Evolutionary conservation across 2,329 filamentous ascomycete species (phyloP).

Genomic region (Calonectria pteridis): DNA sequence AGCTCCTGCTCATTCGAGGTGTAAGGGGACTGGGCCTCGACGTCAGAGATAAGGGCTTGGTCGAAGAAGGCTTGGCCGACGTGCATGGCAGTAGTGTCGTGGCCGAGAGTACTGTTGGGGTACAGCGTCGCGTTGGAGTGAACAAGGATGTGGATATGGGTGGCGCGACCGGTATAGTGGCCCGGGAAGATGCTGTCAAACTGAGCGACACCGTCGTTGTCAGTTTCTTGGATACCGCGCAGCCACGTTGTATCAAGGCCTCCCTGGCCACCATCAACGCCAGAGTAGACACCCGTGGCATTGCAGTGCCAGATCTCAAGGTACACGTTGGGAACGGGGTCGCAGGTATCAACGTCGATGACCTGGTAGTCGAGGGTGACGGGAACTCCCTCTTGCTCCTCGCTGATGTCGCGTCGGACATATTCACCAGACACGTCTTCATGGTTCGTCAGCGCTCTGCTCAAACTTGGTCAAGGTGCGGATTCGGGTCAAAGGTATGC

Average conservation of each 20-base stretch:
- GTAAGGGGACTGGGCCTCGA: conserved; percentile 64
- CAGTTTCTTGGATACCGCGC: conserved; percentile 55
- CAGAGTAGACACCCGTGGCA: conserved; percentile 60
- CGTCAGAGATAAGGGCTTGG: conserved; percentile 65
- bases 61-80: conserved; percentile 75
- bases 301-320: conserved; percentile 63
- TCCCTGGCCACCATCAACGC: conserved; percentile 56
- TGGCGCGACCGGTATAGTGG: conserved; percentile 59
- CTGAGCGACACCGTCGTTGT: conserved; percentile 56
- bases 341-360: conserved; percentile 58
- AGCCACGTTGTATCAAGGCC: conserved; percentile 55
- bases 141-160: conserved; percentile 61
- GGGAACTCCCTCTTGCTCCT: conserved; percentile 55
- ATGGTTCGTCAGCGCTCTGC: not conserved
- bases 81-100: conserved; percentile 61
- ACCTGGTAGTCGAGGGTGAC: conserved; percentile 59
- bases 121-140: conserved; percentile 51
- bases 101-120: conserved; percentile 51
- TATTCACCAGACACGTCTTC: conserved; percentile 47
- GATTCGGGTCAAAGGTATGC: not conserved
- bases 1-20: conserved; percentile 57
- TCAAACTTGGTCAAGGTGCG: not conserved
- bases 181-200: conserved; percentile 60
- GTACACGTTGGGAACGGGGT: conserved; percentile 55
- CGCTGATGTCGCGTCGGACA: conserved; percentile 53